Percentiles rank a stretch among this genome's conserved stretches.
Conservation (phyloP, 768 basidiomycete genomes). For the Podaxis pistillaris region DNA sequence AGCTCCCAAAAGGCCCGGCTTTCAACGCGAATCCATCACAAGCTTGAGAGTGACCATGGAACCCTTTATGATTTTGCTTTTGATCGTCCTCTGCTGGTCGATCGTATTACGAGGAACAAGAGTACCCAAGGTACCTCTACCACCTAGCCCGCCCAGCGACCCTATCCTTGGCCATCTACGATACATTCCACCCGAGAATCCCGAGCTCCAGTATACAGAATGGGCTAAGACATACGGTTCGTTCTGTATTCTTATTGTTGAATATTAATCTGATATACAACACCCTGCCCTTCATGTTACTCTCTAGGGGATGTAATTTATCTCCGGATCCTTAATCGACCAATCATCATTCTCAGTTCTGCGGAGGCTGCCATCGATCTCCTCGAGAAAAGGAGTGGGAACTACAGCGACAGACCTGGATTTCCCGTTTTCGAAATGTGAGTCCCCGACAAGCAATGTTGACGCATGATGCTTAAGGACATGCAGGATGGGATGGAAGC, state of each 20-base stretch:
- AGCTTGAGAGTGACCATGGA: not conserved
- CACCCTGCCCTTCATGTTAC: too few relatives aligned
- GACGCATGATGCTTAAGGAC: not conserved
- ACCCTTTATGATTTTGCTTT: not conserved
- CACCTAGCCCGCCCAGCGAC: conserved; percentile 2
- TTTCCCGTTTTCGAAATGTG: conserved; percentile 1
- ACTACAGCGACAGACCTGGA: conserved; percentile 14
- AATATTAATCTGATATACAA: not conserved
- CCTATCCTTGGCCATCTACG: conserved; percentile 5
- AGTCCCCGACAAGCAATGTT: not conserved
- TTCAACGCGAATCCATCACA: not conserved
- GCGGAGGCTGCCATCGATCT: conserved; percentile 18
- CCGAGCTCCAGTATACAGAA: not conserved
- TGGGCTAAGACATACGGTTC: conserved; percentile 8
- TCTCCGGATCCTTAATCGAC: not conserved
- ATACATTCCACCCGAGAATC: conserved; percentile 1
- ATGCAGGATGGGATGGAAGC: conserved; percentile 3
- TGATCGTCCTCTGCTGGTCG: not conserved
- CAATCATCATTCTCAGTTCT: conserved; percentile 16
- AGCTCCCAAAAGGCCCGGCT: not conserved
- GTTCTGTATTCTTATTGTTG: not conserved
- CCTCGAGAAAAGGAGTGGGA: conserved; percentile 18
- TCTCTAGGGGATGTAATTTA: conserved; percentile 4
- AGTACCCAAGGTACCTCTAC: not conserved
- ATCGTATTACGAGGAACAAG: not conserved